Base-by-base conservation (phyloP, 2,329 filamentous ascomycete species). In the Trichoderma guizhouense region DNA sequence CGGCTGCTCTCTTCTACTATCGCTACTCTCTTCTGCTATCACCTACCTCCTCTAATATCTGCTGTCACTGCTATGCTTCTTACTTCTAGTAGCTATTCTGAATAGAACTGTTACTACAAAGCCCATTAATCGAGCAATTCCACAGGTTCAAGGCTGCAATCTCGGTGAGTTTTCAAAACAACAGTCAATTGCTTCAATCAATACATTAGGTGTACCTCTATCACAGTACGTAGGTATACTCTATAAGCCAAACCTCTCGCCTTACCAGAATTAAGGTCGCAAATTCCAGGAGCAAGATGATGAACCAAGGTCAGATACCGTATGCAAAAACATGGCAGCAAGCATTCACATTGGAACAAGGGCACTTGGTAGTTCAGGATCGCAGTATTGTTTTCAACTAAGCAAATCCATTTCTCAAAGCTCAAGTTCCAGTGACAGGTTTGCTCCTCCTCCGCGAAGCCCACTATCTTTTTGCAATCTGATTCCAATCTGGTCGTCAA, bases 401-500 rank as follows among this genome's bases (percentile, higher is more conserved):
- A 51, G 34, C 67, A 47, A 47, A 57, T 69, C 65, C 32, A 36
- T 26, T 63, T 63, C 47, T 55, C 53, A 66, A 36, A 39, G 18
- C 58, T 61, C 61, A 70, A 28, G 47, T 57, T 62, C 66, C 30
- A 53, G 34, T 57, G 60, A 53, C 66, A 61, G 34, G n/a, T 70
- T 64, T 63, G 51, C 66, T 12, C 26, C 47, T 39, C 47, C 55
- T 36, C 53, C 43, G 36, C 58, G 1, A 21, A 47, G 39, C 30
- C 53, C 58, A 51, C 26, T 32, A 24, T 69, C 32, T 51, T 34
- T 43, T 71, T 60, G 61, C 68, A 72, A 65, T 69, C 58, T 73
- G 72, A 69, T 64, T 72, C 64, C 72, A 69, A 72, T 73, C 69
- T 72, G 63, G 69, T 62, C 39, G 66, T 64, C 69, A 36, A 61